A percentile compares a stretch with the other conserved stretches of the same genome.
Conservation (phyloP, 192 early-diverging fungal species). For the Podila minutissima region DNA sequence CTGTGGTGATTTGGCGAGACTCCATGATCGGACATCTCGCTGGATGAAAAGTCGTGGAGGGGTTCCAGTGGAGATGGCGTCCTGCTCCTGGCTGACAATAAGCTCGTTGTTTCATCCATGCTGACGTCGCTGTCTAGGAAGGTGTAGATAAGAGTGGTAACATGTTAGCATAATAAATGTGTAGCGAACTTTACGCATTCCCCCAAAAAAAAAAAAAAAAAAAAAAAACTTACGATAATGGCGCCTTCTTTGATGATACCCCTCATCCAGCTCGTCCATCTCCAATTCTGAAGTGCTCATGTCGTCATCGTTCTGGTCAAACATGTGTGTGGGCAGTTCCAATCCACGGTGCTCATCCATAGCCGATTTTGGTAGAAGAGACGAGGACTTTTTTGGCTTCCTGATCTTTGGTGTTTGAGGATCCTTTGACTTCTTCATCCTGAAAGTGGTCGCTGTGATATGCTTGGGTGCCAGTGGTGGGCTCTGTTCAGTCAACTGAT, state of each 20-base stretch:
- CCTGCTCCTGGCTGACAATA: slow-evolving; percentile 32
- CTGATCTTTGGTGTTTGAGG: slow-evolving; percentile 37
- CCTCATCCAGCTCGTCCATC: slow-evolving; percentile 18
- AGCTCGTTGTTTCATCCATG: slow-evolving; percentile 48
- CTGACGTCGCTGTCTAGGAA: slow-evolving; percentile 35
- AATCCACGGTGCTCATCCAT: not conserved
- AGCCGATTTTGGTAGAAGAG: slow-evolving; percentile 13
- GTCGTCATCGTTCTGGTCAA: slow-evolving; percentile 36
- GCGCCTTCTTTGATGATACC: not conserved
- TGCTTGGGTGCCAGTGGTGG: slow-evolving; percentile 69
- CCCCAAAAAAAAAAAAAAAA: not conserved
- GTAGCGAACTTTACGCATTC: too few species aligned
- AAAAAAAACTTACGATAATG: not conserved
- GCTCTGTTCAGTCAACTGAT: slow-evolving; percentile 65
- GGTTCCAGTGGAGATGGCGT: slow-evolving; percentile 34
- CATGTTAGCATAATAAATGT: not conserved
- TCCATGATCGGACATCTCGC: slow-evolving; percentile 46
- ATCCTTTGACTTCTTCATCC: slow-evolving; percentile 56
- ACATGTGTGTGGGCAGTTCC: slow-evolving; percentile 9
- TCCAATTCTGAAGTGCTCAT: slow-evolving; percentile 41
- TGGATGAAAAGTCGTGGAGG: slow-evolving; percentile 18
- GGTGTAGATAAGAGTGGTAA: not conserved
- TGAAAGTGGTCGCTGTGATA: slow-evolving; percentile 56
- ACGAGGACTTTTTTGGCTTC: not conserved
- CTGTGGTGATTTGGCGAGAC: slow-evolving; percentile 20